Evolutionary conservation across 2,329 filamentous ascomycete genomes (phyloP).

Genomic region (Arthrinium phaeospermum): DNA sequence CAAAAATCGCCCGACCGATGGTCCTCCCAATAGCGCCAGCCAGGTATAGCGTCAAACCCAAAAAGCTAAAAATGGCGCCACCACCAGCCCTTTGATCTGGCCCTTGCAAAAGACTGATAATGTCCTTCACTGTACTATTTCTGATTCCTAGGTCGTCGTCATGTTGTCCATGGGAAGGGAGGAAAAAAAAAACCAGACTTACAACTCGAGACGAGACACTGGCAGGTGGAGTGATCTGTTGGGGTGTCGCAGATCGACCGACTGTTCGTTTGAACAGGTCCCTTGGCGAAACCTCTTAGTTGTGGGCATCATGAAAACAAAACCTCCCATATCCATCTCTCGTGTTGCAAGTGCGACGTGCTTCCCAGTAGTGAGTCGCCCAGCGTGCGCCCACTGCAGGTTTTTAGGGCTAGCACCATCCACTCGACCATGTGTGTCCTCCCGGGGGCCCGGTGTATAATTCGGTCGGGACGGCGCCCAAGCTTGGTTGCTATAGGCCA

Average conservation of each 20-base stretch:
- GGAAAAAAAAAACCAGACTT: background rate
- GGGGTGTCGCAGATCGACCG: conserved; percentile 1
- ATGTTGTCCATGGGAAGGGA: background rate
- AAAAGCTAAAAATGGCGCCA: background rate
- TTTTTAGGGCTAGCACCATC: conserved; percentile 2
- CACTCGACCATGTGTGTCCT: background rate
- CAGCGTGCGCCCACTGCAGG: background rate
- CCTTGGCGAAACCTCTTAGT: conserved; percentile 10
- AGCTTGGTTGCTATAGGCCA: conserved; percentile 4
- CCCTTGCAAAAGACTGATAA: background rate
- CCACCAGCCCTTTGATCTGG: background rate
- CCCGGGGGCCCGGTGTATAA: background rate
- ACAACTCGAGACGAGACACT: conserved; percentile 10
- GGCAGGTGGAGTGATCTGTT: conserved; percentile 9
- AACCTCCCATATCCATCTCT: background rate
- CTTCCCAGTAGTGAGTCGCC: background rate
- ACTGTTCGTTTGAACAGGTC: conserved; percentile 10
- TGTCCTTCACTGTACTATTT: background rate
- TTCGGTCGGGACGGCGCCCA: background rate
- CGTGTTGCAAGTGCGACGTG: background rate
- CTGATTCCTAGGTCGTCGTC: background rate
- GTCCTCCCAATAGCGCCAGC: background rate
- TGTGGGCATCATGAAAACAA: conserved; percentile 1
- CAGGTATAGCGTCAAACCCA: conserved; percentile 2
- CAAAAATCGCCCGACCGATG: background rate